Conservation (phyloP, 1,139 yeast genomes). For the Kurtzmaniella natalensis region DNA sequence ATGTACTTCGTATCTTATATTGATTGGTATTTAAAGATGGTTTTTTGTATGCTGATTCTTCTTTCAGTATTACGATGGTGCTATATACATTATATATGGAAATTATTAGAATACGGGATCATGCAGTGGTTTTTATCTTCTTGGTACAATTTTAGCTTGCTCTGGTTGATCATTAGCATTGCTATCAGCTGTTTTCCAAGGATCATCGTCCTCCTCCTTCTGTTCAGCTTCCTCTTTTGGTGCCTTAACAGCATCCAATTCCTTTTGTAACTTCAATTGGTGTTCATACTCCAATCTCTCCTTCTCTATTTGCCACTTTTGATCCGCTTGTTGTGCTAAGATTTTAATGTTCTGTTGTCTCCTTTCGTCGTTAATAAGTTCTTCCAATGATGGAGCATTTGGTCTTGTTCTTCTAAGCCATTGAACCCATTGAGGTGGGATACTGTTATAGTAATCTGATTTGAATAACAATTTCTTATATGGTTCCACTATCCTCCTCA, state of each 20-base stretch:
- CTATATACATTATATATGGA: too few relatives aligned
- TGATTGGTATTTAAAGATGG: too few relatives aligned
- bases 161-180: not conserved
- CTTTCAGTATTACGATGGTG: too few relatives aligned
- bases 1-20: too few relatives aligned
- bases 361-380: conserved; percentile 52
- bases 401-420: conserved; percentile 70
- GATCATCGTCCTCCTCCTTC: conserved; percentile 29
- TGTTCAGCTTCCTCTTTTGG: conserved; percentile 17
- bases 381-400: conserved; percentile 57
- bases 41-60: too few relatives aligned
- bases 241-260: conserved; percentile 27
- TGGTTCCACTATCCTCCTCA: conserved; percentile 51
- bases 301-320: conserved; percentile 49
- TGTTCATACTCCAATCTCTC: conserved; percentile 31
- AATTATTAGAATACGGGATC: too few relatives aligned
- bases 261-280: conserved; percentile 25
- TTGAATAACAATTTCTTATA: conserved; percentile 34
- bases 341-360: conserved; percentile 54
- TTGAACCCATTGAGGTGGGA: conserved; percentile 76
- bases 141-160: conserved; percentile 31
- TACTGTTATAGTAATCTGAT: conserved; percentile 45
- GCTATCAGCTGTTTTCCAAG: conserved; percentile 3
- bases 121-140: conserved; percentile 13
- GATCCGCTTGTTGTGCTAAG: conserved; percentile 58